Evolutionary conservation across 441 rosid genomes (phyloP).

Genomic region (Eutrema salsugineum): DNA sequence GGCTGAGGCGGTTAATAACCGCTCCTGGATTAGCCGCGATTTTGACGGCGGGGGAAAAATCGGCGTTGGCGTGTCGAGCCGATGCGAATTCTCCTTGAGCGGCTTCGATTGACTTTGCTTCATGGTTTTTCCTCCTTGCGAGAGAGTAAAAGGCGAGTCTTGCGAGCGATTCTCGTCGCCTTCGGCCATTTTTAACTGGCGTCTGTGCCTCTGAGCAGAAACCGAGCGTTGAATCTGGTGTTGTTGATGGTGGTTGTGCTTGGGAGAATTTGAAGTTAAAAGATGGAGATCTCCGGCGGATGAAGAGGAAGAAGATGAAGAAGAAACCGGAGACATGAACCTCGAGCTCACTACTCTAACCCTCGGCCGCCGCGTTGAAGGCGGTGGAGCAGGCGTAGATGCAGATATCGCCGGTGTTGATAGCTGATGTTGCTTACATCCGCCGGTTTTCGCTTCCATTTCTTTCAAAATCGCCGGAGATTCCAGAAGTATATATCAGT

Average conservation of each 20-base stretch:
- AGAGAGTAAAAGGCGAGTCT: conserved; percentile 35
- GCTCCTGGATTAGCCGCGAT: conserved; percentile 32
- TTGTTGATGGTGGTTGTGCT: conserved; percentile 20
- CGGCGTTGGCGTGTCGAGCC: conserved; percentile 26
- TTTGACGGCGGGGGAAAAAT: conserved; percentile 20
- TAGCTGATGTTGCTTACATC: background rate
- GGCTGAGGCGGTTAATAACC: conserved; percentile 31
- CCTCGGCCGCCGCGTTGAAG: conserved; percentile 59
- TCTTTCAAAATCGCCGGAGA: background rate
- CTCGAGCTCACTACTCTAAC: conserved; percentile 84
- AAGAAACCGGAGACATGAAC: conserved; percentile 70
- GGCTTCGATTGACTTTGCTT: conserved; percentile 36
- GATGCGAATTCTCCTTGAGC: conserved; percentile 18
- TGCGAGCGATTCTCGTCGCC: conserved; percentile 42
- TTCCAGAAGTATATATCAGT: background rate
- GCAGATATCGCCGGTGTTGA: conserved; percentile 6
- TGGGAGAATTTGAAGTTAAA: conserved; percentile 35
- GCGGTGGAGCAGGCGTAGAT: conserved; percentile 41
- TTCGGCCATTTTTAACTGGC: conserved; percentile 37
- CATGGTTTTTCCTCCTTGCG: conserved; percentile 3
- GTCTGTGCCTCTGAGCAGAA: conserved; percentile 55
- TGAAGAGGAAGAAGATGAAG: conserved; percentile 40
- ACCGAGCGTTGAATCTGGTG: conserved; percentile 41
- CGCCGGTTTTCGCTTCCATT: conserved; percentile 14
- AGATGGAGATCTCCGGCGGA: conserved; percentile 36